phyloP scores from a whole-genome alignment of 2,329 filamentous ascomycete species.

The Phyllosticta citrichinensis region DNA sequence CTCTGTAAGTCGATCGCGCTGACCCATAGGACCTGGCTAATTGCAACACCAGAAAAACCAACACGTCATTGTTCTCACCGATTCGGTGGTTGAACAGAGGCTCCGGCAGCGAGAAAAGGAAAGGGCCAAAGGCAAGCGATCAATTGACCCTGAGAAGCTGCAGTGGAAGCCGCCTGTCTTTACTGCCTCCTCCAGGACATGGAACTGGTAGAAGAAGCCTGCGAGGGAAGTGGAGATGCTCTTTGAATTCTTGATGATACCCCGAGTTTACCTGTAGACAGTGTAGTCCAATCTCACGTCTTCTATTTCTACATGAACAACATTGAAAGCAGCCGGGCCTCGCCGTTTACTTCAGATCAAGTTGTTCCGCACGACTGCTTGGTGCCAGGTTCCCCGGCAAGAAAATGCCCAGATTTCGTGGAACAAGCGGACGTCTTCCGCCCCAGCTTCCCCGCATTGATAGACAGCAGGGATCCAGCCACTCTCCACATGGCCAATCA shows the following conservation, averaged over 20 bases:
- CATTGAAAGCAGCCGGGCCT: not conserved
- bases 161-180: slow-evolving; percentile 97
- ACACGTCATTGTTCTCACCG: slow-evolving; percentile 88
- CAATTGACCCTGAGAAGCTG: slow-evolving; percentile 67
- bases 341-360: no score
- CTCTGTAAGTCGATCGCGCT: slow-evolving; percentile 40
- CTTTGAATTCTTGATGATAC: not conserved
- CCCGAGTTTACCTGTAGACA: not conserved
- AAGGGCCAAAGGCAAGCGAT: slow-evolving; percentile 64
- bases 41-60: slow-evolving; percentile 58
- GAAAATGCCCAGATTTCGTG: not conserved
- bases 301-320: not conserved
- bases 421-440: not conserved
- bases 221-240: not conserved
- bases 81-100: slow-evolving; percentile 61
- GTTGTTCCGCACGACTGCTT: not conserved
- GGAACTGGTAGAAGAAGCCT: slow-evolving; percentile 66
- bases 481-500: not conserved
- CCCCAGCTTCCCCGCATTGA: slow-evolving; percentile 4
- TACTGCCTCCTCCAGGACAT: slow-evolving; percentile 77
- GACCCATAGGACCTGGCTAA: slow-evolving; percentile 3
- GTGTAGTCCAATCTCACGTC: not conserved
- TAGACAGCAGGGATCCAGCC: not conserved
- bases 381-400: not conserved
- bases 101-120: slow-evolving; percentile 68